These are phyloP conservation scores for Ceratopteris richardii DNA, from an alignment of 75 land plant genomes.

Conservation along the genomic window DNA sequence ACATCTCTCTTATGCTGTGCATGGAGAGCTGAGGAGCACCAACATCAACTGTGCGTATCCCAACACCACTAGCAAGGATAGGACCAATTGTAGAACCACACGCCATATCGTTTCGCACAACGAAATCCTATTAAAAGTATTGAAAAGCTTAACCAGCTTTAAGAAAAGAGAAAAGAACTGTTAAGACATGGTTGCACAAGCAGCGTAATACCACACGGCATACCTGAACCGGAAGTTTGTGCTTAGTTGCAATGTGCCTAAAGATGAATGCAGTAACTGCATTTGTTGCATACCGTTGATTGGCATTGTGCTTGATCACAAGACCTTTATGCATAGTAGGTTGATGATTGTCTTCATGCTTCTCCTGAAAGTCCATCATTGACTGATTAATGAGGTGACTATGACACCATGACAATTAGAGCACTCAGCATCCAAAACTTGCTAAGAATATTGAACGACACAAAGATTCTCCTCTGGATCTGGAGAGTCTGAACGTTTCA, in stretches of 20 bases:
- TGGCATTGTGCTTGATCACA: conserved; percentile 93
- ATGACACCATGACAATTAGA: too few relatives aligned
- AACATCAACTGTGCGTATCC: conserved; percentile 95
- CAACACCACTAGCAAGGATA: conserved; percentile 94
- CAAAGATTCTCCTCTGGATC: too few relatives aligned
- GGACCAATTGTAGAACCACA: conserved; percentile 99
- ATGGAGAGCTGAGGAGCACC: conserved; percentile 97
- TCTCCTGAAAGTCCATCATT: conserved; percentile 59
- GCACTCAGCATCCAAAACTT: too few relatives aligned
- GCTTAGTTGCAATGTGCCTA: conserved; percentile 65
- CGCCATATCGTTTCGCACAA: conserved; percentile 93
- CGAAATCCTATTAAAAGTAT: conserved; percentile 61
- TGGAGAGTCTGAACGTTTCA: too few relatives aligned
- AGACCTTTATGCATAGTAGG: conserved; percentile 96
- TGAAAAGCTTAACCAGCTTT: conserved; percentile 3
- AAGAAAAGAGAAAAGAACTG: neutral
- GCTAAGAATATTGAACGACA: too few relatives aligned
- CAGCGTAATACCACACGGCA: too few relatives aligned
- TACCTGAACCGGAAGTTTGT: conserved; percentile 78
- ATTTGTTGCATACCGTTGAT: conserved; percentile 98
- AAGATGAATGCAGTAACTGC: conserved; percentile 88
- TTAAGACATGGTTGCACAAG: too few relatives aligned
- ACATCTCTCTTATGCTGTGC: conserved; percentile 99
- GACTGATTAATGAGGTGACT: too few relatives aligned
- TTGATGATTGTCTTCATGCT: conserved; percentile 97